Evolutionary conservation across 2,329 filamentous ascomycete species (phyloP), one percentile per base, ranked within the genome.

Genomic region (Plenodomus tracheiphilus): DNA sequence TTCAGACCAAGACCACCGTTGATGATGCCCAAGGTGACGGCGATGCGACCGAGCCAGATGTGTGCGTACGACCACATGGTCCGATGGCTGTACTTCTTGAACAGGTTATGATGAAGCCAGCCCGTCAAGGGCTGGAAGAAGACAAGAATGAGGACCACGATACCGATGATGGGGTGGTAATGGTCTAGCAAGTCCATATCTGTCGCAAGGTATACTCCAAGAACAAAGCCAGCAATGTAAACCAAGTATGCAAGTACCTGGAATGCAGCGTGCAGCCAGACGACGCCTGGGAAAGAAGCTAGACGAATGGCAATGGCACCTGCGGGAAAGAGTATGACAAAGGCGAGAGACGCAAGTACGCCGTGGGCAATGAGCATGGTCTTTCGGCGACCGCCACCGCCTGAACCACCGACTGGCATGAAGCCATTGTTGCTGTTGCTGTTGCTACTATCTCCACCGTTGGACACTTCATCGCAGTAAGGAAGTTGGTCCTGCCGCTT

Each of bases 1-100:
- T 70, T 66, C 32, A 83, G 74, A 0, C 81, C 81, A 1, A 84
- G 64, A 0, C 81, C 81, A n/a, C 79, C 81, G 58, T 83, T 84
- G 62, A 84, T 72, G 47, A 83, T 79, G 2, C 79, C 81, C 1
- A 83, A 66, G 0, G 75, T 70, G 11, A 84, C 75, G 18, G 77
- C 70, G 21, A 72, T 56, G 4, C 81, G 74, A 16, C 81, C 81
- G 20, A 82, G 59, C 81, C 81, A 84, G 40, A 82, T 71, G 56
- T 85, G 81, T 2, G 66, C 68, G 51, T 79, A 74, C 0, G 78
- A 79, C 63, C 75, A 78, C 6, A 74, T 53, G 1, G 75, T 78
- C 28, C 78, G 77, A 13, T 63, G 64, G 7, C 72, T 71, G 13
- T 74, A 72, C 53, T 75, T 77, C 43, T 77, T 76, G 70, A 77